Evolutionary conservation across 2,329 filamentous ascomycete genomes (phyloP).

Genomic region (Didymella pinodella): DNA sequence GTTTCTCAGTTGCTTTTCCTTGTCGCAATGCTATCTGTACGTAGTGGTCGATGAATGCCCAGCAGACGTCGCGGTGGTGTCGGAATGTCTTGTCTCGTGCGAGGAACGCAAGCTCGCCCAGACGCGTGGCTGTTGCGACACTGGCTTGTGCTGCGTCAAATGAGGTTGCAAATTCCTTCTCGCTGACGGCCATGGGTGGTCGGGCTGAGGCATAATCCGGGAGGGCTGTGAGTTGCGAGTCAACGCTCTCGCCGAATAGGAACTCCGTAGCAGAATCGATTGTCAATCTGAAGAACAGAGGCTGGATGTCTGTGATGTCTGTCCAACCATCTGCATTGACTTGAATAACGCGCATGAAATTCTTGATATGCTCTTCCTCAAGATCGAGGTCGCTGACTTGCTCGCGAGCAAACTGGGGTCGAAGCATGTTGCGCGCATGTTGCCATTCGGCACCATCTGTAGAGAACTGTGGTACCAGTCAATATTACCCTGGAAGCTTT

Average conservation of each 20-base stretch:
- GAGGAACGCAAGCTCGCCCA: conserved; percentile 46
- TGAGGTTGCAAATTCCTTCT: conserved; percentile 33
- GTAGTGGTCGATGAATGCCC: conserved; percentile 40
- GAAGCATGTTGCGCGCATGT: conserved; percentile 43
- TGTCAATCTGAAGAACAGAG: conserved; percentile 52
- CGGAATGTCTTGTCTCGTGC: conserved; percentile 40
- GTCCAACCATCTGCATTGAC: conserved; percentile 36
- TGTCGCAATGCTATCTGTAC: conserved; percentile 34
- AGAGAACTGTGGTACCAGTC: conserved; percentile 34
- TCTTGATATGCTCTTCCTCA: conserved; percentile 43
- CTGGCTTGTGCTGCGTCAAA: conserved; percentile 35
- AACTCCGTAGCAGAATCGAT: conserved; percentile 50
- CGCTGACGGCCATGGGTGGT: conserved; percentile 22
- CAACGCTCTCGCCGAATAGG: conserved; percentile 49
- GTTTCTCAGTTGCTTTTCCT: conserved; percentile 20
- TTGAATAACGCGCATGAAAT: conserved; percentile 43
- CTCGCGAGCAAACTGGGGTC: conserved; percentile 45
- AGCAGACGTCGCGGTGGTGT: conserved; percentile 38
- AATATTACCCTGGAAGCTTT: neutral
- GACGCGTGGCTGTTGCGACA: conserved; percentile 27
- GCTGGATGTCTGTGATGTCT: conserved; percentile 45
- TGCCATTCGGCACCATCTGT: conserved; percentile 44
- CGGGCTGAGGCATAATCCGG: conserved; percentile 30
- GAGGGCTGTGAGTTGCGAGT: conserved; percentile 36
- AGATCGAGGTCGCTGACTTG: conserved; percentile 45